These are phyloP conservation scores for Agaricus sinodeliciosus DNA, from an alignment of 768 basidiomycete genomes.

Conservation along the genomic window DNA sequence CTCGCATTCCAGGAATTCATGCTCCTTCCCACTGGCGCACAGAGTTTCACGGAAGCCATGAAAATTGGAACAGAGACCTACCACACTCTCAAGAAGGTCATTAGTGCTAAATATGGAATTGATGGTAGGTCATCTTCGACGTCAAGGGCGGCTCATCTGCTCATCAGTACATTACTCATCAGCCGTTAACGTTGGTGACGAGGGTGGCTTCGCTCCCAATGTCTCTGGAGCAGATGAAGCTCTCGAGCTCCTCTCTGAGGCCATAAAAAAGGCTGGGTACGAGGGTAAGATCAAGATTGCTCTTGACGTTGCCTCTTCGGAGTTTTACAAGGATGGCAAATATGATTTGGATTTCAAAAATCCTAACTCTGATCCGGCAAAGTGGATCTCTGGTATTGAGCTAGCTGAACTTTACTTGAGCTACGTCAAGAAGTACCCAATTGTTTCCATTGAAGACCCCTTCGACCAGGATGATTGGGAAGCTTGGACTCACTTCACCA, in stretches of 20 bases:
- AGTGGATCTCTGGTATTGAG: constrained; percentile 90
- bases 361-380: constrained; percentile 96
- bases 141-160: constrained; percentile 2
- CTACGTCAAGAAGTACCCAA: constrained; percentile 91
- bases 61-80: constrained; percentile 98
- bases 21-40: constrained; percentile 93
- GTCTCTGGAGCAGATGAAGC: constrained; percentile 96
- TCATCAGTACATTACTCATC: constrained; percentile 13
- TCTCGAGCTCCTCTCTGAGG: constrained; percentile 90
- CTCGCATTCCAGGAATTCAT: constrained; percentile 99
- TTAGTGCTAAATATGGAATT: constrained; percentile 97
- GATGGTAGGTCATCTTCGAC: constrained; percentile 55
- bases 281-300: constrained; percentile 99
- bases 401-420: constrained; percentile 88
- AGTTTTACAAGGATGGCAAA: constrained; percentile 99
- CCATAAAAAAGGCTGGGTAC: constrained; percentile 97
- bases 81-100: constrained; percentile 98
- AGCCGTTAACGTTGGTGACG: constrained; percentile 99
- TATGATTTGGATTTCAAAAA: constrained; percentile 99
- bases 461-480: constrained; percentile 99
- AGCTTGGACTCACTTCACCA: constrained; percentile 92
- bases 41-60: constrained; percentile 92
- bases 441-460: constrained; percentile 93
- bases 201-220: constrained; percentile 99
- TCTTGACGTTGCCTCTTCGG: constrained; percentile 96